These are phyloP conservation scores for Agaricus sinodeliciosus DNA, from an alignment of 768 basidiomycete species.

Conservation along the genomic window DNA sequence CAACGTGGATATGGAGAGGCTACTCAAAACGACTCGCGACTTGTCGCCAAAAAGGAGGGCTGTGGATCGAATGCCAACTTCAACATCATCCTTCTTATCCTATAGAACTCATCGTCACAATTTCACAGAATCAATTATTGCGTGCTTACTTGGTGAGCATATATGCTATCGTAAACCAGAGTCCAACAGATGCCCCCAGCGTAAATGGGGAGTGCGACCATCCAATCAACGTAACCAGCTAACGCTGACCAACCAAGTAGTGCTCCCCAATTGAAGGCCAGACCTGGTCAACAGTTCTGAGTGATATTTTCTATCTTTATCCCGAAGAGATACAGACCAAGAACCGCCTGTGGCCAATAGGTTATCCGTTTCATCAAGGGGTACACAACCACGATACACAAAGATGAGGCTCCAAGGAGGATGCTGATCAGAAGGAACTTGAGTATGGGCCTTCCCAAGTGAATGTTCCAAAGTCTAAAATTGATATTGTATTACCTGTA, in stretches of 20 bases:
- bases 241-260: conserved; percentile 96
- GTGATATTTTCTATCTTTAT: neutral
- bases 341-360: conserved; percentile 93
- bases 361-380: conserved; percentile 97
- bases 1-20: conserved; percentile 67
- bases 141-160: conserved; percentile 82
- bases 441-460: neutral
- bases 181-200: conserved; percentile 90
- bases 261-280: conserved; percentile 97
- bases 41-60: conserved; percentile 83
- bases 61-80: conserved; percentile 87
- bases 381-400: conserved; percentile 83
- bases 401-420: conserved; percentile 82
- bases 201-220: conserved; percentile 80
- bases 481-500: conserved; percentile 63
- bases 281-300: conserved; percentile 38
- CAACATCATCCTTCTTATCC: conserved; percentile 90
- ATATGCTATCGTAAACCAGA: conserved; percentile 94
- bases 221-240: conserved; percentile 74
- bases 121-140: neutral
- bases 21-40: conserved; percentile 69
- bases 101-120: conserved; percentile 21
- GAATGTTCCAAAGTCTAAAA: neutral
- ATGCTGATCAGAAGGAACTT: conserved; percentile 46
- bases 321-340: conserved; percentile 48